These are phyloP conservation scores for Zoysia pacifica DNA, from an alignment of 176 grass and related monocot species.

Conservation along the genomic window DNA sequence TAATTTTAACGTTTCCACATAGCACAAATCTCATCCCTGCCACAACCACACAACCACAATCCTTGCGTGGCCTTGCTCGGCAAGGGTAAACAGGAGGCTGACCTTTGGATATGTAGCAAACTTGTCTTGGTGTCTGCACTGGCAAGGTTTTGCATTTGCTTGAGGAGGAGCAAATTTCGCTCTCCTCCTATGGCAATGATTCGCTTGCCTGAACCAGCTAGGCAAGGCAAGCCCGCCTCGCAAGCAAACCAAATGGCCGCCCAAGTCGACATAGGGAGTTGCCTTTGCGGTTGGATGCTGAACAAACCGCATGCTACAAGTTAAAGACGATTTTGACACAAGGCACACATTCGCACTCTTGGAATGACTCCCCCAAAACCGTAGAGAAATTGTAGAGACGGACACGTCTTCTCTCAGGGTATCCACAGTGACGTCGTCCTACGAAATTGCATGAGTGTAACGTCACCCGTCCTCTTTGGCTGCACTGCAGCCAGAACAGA, in stretches of 20 bases:
- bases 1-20: background rate
- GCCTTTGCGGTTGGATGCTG: slow-evolving; percentile 4
- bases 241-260: no score
- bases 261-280: background rate
- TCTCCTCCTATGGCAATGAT: no score
- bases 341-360: background rate
- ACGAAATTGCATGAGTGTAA: background rate
- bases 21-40: background rate
- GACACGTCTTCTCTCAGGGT: background rate
- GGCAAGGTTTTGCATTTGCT: no score
- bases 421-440: background rate
- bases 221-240: no score
- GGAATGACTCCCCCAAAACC: background rate
- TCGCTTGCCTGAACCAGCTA: no score
- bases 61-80: no score
- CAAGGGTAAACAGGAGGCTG: no score
- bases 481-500: background rate
- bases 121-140: no score
- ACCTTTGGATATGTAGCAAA: no score
- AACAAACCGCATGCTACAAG: background rate
- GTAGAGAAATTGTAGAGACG: background rate
- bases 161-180: no score
- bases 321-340: slow-evolving; percentile 14
- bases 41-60: no score
- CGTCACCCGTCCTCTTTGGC: slow-evolving; percentile 1